Evolutionary conservation across 1,284 basidiomycete species (phyloP), one percentile per base, ranked within the genome.

Genomic region (Termitomyces sp.): DNA sequence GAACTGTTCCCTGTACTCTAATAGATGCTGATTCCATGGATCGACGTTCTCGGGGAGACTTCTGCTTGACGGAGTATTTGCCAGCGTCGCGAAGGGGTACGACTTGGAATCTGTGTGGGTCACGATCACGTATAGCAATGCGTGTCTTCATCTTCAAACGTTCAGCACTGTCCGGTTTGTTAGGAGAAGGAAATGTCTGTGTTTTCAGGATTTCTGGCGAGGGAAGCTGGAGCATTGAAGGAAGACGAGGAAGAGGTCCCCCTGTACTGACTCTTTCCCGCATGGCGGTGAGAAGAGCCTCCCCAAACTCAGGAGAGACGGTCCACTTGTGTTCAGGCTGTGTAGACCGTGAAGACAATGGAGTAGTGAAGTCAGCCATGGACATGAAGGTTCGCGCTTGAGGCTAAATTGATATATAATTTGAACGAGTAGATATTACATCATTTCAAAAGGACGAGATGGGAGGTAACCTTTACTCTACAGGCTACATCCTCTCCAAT

Each of bases 401-500:
- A 24, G 24, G 24, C 24, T 24, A 24, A 24, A 24, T 2, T 24
- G n/a, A n/a, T 24, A 24, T 24, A 2, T 24, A 24, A 5, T 24
- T 34, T 34, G 33, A 34, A 15, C 33, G 33, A 36, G 34, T 15
- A 36, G 15, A n/a, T n/a, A n/a, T n/a, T n/a, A n/a, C n/a, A n/a
- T n/a, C n/a, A n/a, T n/a, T n/a, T 9, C n/a, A 28, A 42, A 43
- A 28, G 42, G 6, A 42, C 13, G 15, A 5, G n/a, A 17, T 17
- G 4, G 6, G 12, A 26, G 4, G 6, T 21, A 26, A 21, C 40
- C 39, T 41, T 42, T 13, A 42, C n/a, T 42, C 24, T n/a, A 42
- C 4, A 5, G 40, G 8, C 64, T 83, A 98, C 95, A 99, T 98
- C 66, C 92, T 80, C 73, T 98, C 92, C 55, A 98, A 76, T 5